phyloP scores from a whole-genome alignment of 2,329 filamentous ascomycete species.

The Fusarium phyllophilum region DNA sequence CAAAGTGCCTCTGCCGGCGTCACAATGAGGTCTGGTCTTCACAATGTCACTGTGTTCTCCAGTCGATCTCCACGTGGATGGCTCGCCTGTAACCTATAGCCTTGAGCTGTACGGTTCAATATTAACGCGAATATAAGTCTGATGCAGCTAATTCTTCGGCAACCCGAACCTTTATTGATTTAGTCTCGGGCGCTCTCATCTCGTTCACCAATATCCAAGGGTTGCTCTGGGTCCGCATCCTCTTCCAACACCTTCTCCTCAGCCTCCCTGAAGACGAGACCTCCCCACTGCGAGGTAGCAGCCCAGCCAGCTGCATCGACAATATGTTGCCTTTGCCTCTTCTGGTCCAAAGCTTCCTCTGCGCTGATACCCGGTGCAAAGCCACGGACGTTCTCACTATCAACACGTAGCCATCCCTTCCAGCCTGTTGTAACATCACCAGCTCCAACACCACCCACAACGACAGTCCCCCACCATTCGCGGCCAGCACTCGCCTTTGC shows the following conservation, averaged over 20 bases:
- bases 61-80: background rate
- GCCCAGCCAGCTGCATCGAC: constrained; percentile 59
- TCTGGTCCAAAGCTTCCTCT: constrained; percentile 57
- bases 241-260: background rate
- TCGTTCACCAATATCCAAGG: background rate
- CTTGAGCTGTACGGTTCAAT: background rate
- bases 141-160: background rate
- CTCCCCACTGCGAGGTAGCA: constrained; percentile 61
- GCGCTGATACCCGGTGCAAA: constrained; percentile 54
- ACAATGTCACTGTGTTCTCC: background rate
- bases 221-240: background rate
- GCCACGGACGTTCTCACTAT: constrained; percentile 53
- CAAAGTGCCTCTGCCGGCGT: background rate
- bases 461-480: constrained; percentile 68
- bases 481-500: constrained; percentile 56
- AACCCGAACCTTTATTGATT: background rate
- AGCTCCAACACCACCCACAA: constrained; percentile 56
- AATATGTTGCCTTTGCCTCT: constrained; percentile 51
- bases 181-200: background rate
- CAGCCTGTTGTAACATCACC: constrained; percentile 49
- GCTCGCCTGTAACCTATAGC: background rate
- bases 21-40: background rate
- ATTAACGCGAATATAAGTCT: constrained; percentile 10
- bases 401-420: constrained; percentile 65
- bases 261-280: constrained; percentile 53